Evolutionary conservation across 208 protist species (phyloP), one percentile per base, ranked within the genome.

Genomic region (Trypanosoma lewisi): DNA sequence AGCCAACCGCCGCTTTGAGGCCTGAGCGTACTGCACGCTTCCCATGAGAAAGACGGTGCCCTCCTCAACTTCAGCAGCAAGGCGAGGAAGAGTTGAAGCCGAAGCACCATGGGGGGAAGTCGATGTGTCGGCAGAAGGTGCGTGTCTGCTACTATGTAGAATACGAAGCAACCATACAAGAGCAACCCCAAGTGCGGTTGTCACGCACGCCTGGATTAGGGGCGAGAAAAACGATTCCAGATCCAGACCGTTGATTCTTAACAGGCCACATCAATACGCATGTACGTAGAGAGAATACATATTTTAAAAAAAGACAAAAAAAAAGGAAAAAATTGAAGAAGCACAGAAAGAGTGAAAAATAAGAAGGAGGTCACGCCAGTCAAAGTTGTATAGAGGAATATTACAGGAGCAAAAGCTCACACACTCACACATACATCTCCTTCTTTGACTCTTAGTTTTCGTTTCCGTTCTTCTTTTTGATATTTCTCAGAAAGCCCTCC

Each of bases 31-130:
- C 11, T 82, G 77, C 41, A 73, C 61, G 12, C 75, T 51, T 21
- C 85, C 91, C 79, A 92, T 73, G n/a, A 82, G 75, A 14, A 60
- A 56, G 19, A 93, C 72, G 30, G 55, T 52, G 19, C 67, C 72
- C 33, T 65, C 41, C 21, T 52, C 51, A 44, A 25, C 16, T 17
- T 17, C 28, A 33, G 14, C 33, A n/a, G 45, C 21, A 47, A 7
- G n/a, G n/a, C n/a, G 6, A n/a, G 37, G 25, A 52, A 0, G 16
- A 16, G 8, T 49, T 25, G 39, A 17, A 7, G 14, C 23, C 17
- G 1, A n/a, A n/a, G n/a, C 30, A 33, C 14, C 16, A 17, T 16
- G 8, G 17, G 14, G 3, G 34, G 48, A 50, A 9, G 42, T 16
- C 1, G 9, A 30, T 2, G 36, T 11, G 34, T 4, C 48, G n/a